Evolutionary conservation across 768 basidiomycete species (phyloP).

Genomic region (Tulasnella sp.): DNA sequence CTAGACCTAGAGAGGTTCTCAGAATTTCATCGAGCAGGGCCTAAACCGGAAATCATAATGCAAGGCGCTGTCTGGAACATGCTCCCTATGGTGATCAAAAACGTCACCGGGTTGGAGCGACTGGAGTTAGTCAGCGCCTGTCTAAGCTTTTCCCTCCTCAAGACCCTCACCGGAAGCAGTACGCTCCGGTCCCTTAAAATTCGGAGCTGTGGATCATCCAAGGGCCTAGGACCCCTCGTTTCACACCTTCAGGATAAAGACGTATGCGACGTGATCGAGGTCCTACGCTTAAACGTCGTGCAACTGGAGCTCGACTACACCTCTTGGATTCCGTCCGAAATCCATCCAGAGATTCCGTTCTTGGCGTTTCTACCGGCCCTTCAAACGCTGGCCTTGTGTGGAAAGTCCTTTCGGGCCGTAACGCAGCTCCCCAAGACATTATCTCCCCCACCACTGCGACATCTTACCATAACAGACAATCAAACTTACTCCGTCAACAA

Average conservation of each 20-base stretch:
- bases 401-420: neutral
- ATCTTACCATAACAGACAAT: neutral
- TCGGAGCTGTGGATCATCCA: neutral
- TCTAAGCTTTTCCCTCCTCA: neutral
- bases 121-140: neutral
- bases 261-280: neutral
- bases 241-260: neutral
- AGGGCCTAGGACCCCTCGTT: neutral
- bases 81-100: neutral
- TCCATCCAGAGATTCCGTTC: neutral
- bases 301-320: neutral
- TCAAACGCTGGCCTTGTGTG: neutral
- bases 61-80: neutral
- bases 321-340: neutral
- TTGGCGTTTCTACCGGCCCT: neutral
- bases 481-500: neutral
- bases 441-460: neutral
- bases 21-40: neutral
- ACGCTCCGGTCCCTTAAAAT: neutral
- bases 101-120: neutral
- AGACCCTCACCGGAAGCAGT: neutral
- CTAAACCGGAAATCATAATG: neutral
- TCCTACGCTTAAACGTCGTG: neutral
- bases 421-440: neutral
- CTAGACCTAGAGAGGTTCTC: neutral